These are phyloP conservation scores for Mycena galericulata DNA, from an alignment of 768 basidiomycete genomes.

Conservation along the genomic window DNA sequence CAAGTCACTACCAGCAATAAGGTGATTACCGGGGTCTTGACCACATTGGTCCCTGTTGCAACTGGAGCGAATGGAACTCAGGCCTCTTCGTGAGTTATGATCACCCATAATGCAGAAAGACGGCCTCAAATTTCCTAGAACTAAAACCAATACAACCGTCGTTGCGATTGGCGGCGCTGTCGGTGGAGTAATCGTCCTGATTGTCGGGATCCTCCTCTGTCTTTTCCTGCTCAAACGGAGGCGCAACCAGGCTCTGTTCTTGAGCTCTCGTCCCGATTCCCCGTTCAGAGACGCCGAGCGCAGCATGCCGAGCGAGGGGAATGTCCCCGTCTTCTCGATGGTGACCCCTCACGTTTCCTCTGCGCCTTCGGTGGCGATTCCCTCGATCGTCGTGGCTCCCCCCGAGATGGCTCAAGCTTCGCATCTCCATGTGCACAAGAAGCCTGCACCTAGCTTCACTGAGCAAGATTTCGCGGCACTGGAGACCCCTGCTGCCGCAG, in stretches of 20 bases:
- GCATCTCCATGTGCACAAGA: conserved; percentile 20
- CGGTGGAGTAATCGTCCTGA: conserved; percentile 16
- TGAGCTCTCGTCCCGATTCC: conserved; percentile 32
- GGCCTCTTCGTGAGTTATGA: conserved; percentile 2
- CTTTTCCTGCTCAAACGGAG: conserved; percentile 33
- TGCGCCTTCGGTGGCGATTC: conserved; percentile 3
- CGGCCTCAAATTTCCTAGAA: not conserved
- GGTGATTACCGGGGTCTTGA: not conserved
- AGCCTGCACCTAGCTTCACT: conserved; percentile 19
- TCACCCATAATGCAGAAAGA: not conserved
- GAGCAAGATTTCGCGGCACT: conserved; percentile 6
- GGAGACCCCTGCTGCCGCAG: not conserved
- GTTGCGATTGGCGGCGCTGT: conserved; percentile 10
- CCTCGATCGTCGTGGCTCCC: conserved; percentile 25
- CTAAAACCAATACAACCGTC: conserved; percentile 1
- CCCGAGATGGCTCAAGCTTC: conserved; percentile 12
- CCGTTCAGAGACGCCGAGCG: conserved; percentile 27
- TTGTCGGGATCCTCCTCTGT: conserved; percentile 14
- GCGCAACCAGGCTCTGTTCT: conserved; percentile 30
- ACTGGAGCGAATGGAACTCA: not conserved
- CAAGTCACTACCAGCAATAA: not conserved
- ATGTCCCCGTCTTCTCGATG: conserved; percentile 31
- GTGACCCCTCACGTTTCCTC: conserved; percentile 6
- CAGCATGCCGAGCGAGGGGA: conserved; percentile 3
- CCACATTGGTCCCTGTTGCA: conserved; percentile 9